Evolutionary conservation across 129 eudicot genomes (phyloP).

Genomic region (Pittosporum tobira): DNA sequence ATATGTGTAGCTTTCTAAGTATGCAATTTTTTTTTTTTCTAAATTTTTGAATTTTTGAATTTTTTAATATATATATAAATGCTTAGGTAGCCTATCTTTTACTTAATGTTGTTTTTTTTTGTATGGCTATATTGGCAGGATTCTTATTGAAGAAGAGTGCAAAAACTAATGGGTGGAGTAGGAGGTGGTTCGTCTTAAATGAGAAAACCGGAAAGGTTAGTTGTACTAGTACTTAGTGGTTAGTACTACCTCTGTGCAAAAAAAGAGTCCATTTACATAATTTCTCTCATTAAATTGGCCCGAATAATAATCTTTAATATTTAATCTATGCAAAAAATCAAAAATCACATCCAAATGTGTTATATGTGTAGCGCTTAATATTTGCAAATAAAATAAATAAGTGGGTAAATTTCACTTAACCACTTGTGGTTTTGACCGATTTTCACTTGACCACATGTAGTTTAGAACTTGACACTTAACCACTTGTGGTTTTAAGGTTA

Average conservation of each 20-base stretch:
- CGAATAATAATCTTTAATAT: background rate
- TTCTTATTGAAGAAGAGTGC: conserved; percentile 85
- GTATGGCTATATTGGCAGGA: conserved; percentile 40
- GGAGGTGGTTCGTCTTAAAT: conserved; percentile 92
- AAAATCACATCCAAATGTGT: background rate
- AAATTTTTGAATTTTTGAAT: too few relatives aligned
- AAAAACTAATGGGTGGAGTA: conserved; percentile 89
- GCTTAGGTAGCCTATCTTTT: conserved; percentile 3
- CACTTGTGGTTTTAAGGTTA: too few relatives aligned
- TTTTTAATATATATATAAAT: too few relatives aligned
- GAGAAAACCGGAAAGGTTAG: conserved; percentile 96
- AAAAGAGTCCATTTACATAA: too few relatives aligned
- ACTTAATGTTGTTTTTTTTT: background rate
- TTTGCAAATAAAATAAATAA: too few relatives aligned
- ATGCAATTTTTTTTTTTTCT: background rate
- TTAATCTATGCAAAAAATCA: background rate
- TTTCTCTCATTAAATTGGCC: background rate
- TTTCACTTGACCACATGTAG: too few relatives aligned
- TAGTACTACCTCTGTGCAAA: too few relatives aligned
- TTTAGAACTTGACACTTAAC: too few relatives aligned
- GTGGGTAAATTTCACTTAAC: too few relatives aligned
- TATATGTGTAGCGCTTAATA: background rate
- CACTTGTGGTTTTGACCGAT: too few relatives aligned
- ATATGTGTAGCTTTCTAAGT: background rate
- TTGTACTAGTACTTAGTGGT: too few relatives aligned